Percentiles rank a stretch among this genome's conserved stretches.
Conservation (phyloP, 73 alveolate species). For the Tetrahymena thermophila region DNA sequence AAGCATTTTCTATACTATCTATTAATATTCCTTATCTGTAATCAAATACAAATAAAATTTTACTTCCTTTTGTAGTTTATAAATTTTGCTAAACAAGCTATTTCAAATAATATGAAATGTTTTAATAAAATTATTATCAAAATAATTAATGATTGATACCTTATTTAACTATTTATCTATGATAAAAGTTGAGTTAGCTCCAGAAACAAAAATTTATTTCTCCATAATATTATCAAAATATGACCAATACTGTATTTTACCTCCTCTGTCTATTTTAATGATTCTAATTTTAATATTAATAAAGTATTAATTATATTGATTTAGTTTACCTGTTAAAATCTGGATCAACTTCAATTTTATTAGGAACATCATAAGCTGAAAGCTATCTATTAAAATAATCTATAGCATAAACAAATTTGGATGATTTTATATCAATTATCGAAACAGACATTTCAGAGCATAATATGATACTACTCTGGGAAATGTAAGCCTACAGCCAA, state of each 20-base stretch:
- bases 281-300: background rate
- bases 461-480: background rate
- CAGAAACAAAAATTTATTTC: background rate
- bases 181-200: background rate
- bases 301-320: background rate
- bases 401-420: background rate
- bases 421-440: background rate
- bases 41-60: background rate
- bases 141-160: background rate
- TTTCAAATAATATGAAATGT: background rate
- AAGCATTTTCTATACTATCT: background rate
- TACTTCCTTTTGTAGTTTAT: background rate
- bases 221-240: background rate
- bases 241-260: background rate
- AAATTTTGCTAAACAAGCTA: background rate
- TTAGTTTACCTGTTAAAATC: background rate
- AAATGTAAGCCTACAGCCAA: background rate
- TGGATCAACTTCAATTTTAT: background rate
- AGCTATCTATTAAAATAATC: background rate
- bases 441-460: background rate
- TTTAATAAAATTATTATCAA: no score
- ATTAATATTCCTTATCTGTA: background rate
- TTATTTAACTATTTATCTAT: background rate
- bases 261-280: background rate
- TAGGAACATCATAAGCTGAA: background rate